phyloP scores from a whole-genome alignment of 164 flowering plant species.

The Magnolia officinalis region DNA sequence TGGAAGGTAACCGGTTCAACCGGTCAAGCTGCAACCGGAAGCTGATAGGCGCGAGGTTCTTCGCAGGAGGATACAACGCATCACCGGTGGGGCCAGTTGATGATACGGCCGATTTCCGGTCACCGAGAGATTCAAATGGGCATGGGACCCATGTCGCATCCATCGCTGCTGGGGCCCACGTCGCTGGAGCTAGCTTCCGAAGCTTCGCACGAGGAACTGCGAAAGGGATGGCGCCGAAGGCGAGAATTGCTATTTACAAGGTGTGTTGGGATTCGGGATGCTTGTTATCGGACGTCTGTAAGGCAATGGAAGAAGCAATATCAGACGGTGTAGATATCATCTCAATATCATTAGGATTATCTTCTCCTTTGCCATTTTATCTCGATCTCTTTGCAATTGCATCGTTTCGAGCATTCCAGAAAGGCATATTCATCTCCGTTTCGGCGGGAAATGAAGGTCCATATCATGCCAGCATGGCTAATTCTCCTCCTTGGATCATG shows the following conservation, averaged over 20 bases:
- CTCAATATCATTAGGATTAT: constrained; percentile 12
- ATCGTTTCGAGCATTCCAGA: constrained; percentile 9
- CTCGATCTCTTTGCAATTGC: constrained; percentile 10
- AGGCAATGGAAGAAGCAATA: constrained; percentile 12
- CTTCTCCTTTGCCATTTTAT: constrained; percentile 7
- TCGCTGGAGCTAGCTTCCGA: not conserved
- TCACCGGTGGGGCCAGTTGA: not conserved
- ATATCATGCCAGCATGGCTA: not conserved
- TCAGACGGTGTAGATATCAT: constrained; percentile 14
- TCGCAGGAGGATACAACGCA: constrained; percentile 11
- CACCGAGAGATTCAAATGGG: constrained; percentile 23
- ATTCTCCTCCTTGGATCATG: constrained; percentile 25
- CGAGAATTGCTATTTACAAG: constrained; percentile 14
- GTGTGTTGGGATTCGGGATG: constrained; percentile 16
- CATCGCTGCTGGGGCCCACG: constrained; percentile 11
- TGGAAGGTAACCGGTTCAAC: constrained; percentile 5
- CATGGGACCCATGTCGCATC: constrained; percentile 25
- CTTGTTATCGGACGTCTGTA: constrained; percentile 11
- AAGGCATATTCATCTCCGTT: not conserved
- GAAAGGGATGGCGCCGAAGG: constrained; percentile 12
- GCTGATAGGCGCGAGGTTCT: constrained; percentile 14
- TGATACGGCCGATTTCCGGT: constrained; percentile 10
- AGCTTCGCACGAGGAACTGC: constrained; percentile 10
- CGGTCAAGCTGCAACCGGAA: constrained; percentile 16
- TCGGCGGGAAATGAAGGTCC: constrained; percentile 21